Evolutionary conservation across 345 rosid species (phyloP), one percentile per base, ranked within the genome.

Genomic region (Erysimum cheiranthoides): DNA sequence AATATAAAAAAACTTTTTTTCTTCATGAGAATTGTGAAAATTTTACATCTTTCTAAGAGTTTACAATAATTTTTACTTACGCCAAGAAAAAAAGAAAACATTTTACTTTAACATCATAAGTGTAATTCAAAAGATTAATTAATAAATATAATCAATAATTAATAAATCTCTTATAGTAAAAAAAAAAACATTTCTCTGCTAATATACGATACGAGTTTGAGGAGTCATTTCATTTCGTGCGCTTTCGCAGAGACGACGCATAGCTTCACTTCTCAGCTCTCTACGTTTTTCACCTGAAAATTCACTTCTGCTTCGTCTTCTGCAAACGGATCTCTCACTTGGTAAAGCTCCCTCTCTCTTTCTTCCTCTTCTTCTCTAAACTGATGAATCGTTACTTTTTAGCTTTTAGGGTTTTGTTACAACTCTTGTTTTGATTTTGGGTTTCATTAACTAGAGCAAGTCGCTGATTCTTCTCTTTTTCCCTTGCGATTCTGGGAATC

Each of bases 351-450:
- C 16, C 65, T 39, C 32, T 61, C 34, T 39, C 10, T 18, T 35
- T 58, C 45, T 16, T 28, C 17, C n/a, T 34, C 45, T 14, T 56
- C 38, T 35, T 36, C 9, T 36, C 47, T 6, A 16, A 14, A 9
- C 34, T 25, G 52, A 62, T 62, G 52, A 51, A 62, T 62, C 51
- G 35, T 28, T 62, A 3, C 42, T 61, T 42, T 40, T 61, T 42
- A 42, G 51, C 51, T 42, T 61, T 42, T 62, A 42, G 67, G 67
- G 67, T 62, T 62, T 62, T 14, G 66, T 18, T 13, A 18, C 30
- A 11, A 36, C 31, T 36, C 66, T 25, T 25, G 11, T 61, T 61
- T 51, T 21, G 25, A 21, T 25, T 51, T 4, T 51, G 35, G 17
- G 35, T 28, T 53, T 3, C 57, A 10, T 51, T 25, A 10, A 51